Evolutionary conservation across 2,329 filamentous ascomycete genomes (phyloP), one percentile per base, ranked within the genome.

Genomic region (Berkeleyomyces basicola): DNA sequence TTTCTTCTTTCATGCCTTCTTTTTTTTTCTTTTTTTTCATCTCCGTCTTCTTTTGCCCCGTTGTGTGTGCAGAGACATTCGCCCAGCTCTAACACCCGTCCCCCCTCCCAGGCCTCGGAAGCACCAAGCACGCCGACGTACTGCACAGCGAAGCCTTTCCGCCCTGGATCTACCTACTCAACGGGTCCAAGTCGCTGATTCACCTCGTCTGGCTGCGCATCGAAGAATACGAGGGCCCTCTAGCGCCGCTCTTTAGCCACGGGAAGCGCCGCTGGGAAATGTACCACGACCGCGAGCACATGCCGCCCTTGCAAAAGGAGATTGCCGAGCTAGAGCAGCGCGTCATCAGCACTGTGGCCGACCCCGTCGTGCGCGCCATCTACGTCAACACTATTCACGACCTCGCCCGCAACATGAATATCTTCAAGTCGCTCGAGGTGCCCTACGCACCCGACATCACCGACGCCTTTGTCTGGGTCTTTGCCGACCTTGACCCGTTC

Each of bases 401-500:
- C 36, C 57, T 65, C 7, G 60, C 63, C 1, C 53, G 63, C 36
- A 65, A 65, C 49, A 65, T 62, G 7, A 62, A 49, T 36, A 57
- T 61, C 11, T 62, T 62, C 31, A 57, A 43, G 9, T 46, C 58
- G 14, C 33, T 51, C n/a, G 60, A 62, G 14, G 44, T 62, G 57
- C 43, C 49, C 11, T 62, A 16, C 42, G 53, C 62, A 23, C 60
- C 63, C 1, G 74, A 76, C 51, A 67, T 71, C n/a, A 68, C 70
- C 1, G 74, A 76, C 62, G 67, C 73, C 1, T 75, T 75, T 61
- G 67, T 72, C 3, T 76, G 74, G 74, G 68, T 75, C 47, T 75
- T 73, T 67, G 62, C 64, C 23, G 68, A 74, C 9, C 67, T 70
- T 3, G 70, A 74, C 62, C 70, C 70, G 3, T 72, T 73, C 33